Evolutionary conservation across 768 basidiomycete genomes (phyloP), one percentile per base, ranked within the genome.

Genomic region (Hypholoma sublateritium): DNA sequence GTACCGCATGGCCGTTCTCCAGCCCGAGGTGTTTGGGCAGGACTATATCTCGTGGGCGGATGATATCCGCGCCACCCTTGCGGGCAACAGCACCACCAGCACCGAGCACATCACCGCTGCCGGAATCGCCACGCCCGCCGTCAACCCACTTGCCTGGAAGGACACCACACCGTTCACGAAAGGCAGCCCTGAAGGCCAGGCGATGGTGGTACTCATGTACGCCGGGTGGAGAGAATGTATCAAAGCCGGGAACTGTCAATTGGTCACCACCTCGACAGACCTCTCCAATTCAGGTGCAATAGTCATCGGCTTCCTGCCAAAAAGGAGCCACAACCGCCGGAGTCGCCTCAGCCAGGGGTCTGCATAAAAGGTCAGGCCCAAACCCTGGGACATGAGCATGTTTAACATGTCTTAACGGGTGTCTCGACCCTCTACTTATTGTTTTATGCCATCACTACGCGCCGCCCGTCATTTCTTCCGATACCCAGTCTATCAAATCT

Each of bases 191-290:
- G 77, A 78, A 46, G 76, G 72, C 0, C 73, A 77, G 51, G 66
- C 65, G n/a, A 76, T 78, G 62, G 73, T 74, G 0, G 71, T 76
- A 0, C 59, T 77, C 48, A 67, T 77, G 65, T 78, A 77, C 56
- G 67, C 73, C 2, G 74, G 73, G 1, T 78, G 75, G 74, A 73
- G 77, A 55, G 76, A 76, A 59, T 78, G 76, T 55, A 60, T 76
- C 12, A 43, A 59, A 13, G 67, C 67, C 0, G 64, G 64, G 3
- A 59, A 39, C 3, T 74, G 72, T 54, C 6, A 28, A 36, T 14
- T 16, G 1, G 9, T 14, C n/a, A 22, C 41, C 5, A 2, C 41
- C 16, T 14, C 25, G 6, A 28, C n/a, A 21, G 14, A 17, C 16
- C 16, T 19, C n/a, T 42, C 11, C 5, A 16, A 11, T 16, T 16